Conservation (phyloP, 305 asterid genomes). For the Fraxinus paxiana region DNA sequence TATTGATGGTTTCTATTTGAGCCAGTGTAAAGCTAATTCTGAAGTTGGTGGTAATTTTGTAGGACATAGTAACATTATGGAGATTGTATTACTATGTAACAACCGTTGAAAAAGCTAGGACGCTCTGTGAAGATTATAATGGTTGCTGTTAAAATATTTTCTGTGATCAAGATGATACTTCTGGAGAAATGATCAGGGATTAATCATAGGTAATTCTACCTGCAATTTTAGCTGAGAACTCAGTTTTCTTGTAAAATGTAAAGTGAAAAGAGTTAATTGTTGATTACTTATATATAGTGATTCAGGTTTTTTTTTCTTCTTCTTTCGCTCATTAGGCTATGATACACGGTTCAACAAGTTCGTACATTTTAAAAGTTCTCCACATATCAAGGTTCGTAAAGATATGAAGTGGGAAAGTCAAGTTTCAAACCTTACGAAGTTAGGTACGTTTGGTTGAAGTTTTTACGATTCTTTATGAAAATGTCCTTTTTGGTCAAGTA, state of each 20-base stretch:
- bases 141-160: not conserved
- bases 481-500: not conserved
- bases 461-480: not conserved
- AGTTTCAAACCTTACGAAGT: too few species aligned
- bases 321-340: not conserved
- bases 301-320: not conserved
- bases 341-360: not conserved
- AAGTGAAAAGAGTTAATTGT: not conserved
- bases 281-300: not conserved
- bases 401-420: not conserved
- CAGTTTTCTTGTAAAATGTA: not conserved
- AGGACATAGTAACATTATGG: slow-evolving; percentile 68
- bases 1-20: not conserved
- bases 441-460: not conserved
- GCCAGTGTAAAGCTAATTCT: not conserved
- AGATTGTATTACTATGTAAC: slow-evolving; percentile 53
- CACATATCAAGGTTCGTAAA: not conserved
- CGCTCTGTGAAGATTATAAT: not conserved
- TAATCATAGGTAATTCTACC: not conserved
- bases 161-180: not conserved
- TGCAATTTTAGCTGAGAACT: not conserved
- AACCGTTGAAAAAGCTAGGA: slow-evolving; percentile 32
- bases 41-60: slow-evolving; percentile 13
- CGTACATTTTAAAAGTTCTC: not conserved
- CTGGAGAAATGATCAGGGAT: not conserved